Percentiles rank a stretch among this genome's conserved stretches.
phyloP scores from a whole-genome alignment of 169 alveolate genomes.

The Besnoitia besnoiti region DNA sequence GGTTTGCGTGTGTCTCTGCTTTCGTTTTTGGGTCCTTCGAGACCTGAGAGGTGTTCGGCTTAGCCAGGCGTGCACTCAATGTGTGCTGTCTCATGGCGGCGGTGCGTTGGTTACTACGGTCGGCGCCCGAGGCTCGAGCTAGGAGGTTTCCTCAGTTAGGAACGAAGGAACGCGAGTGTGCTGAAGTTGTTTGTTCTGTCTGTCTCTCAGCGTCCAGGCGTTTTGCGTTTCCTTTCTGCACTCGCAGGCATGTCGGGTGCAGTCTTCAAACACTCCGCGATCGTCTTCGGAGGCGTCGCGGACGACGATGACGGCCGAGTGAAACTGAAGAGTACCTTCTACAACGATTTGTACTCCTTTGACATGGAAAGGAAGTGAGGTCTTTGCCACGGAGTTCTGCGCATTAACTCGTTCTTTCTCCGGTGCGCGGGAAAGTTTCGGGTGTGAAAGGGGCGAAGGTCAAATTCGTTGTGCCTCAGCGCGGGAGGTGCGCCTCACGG shows the following conservation, averaged over 20 bases:
- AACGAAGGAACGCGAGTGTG: no score
- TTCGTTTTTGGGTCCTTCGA: no score
- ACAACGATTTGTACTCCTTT: conserved; percentile 80
- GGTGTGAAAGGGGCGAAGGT: neutral
- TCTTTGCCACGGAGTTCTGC: no score
- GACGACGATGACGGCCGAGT: conserved; percentile 85
- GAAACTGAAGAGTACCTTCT: conserved; percentile 77
- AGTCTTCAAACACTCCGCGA: conserved; percentile 75
- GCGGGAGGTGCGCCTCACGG: no score
- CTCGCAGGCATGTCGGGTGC: conserved; percentile 61
- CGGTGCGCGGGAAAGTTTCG: neutral
- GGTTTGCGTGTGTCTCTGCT: neutral
- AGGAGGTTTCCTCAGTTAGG: no score
- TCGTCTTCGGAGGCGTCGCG: conserved; percentile 89
- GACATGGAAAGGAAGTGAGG: conserved; percentile 65
- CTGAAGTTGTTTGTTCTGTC: no score
- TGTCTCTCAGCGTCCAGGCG: neutral
- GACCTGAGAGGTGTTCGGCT: no score
- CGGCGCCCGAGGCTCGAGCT: no score
- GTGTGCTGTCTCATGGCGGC: neutral
- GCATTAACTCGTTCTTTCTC: no score
- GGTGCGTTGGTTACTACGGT: no score
- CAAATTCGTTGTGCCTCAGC: no score
- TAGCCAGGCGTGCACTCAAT: neutral
- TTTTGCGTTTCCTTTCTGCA: neutral